These are phyloP conservation scores for Rhodotorula sp. DNA, from an alignment of 1,284 basidiomycete species.

Conservation along the genomic window DNA sequence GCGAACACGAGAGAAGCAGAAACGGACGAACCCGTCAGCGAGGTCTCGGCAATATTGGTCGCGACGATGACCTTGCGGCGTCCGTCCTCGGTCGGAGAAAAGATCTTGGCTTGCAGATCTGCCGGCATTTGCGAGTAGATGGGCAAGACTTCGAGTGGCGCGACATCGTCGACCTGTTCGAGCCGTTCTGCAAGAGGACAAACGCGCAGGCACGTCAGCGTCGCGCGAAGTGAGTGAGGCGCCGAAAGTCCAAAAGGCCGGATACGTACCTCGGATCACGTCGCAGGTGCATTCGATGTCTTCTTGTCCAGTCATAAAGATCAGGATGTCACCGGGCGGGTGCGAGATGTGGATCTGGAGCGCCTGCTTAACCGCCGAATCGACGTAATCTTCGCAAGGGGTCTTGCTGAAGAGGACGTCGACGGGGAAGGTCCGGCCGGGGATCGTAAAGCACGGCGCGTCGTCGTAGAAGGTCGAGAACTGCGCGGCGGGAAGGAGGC, in stretches of 20 bases:
- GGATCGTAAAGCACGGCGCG: constrained; percentile 93
- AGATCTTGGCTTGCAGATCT: constrained; percentile 96
- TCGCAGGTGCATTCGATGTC: constrained; percentile 87
- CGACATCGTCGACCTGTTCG: constrained; percentile 82
- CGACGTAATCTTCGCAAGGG: constrained; percentile 98
- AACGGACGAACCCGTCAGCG: constrained; percentile 68
- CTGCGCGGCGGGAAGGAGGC: neutral
- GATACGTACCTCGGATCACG: constrained; percentile 70
- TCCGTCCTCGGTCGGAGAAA: constrained; percentile 89
- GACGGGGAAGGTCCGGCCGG: constrained; percentile 97
- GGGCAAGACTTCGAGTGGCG: constrained; percentile 80
- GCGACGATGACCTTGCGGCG: constrained; percentile 92
- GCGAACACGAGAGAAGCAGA: neutral
- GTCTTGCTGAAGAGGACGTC: constrained; percentile 94
- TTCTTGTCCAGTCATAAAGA: constrained; percentile 99
- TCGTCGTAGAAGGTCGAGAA: constrained; percentile 94
- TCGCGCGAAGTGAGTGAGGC: neutral
- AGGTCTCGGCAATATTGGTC: constrained; percentile 99
- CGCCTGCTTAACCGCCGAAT: constrained; percentile 95
- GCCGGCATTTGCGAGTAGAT: constrained; percentile 99
- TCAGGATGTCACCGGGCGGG: constrained; percentile 91
- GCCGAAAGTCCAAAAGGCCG: neutral
- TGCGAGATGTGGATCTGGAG: constrained; percentile 92
- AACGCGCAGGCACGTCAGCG: neutral
- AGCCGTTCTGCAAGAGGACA: constrained; percentile 69